These are phyloP conservation scores for Quercus parvula DNA, from an alignment of 306 rosid genomes.

Conservation along the genomic window DNA sequence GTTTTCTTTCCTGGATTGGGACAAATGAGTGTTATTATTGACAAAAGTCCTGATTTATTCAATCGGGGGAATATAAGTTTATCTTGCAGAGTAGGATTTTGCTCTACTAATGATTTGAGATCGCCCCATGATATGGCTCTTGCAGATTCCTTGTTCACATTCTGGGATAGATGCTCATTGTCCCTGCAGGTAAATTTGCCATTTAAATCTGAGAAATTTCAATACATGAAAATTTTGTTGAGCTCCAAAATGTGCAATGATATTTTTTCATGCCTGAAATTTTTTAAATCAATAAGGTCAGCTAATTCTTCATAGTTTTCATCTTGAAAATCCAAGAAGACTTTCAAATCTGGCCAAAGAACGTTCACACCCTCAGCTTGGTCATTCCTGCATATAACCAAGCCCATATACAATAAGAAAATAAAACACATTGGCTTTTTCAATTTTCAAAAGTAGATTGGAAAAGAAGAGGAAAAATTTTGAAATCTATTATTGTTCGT, in stretches of 20 bases:
- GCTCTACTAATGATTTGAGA: constrained; percentile 16
- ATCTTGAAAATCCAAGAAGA: background rate
- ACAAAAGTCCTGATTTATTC: constrained; percentile 19
- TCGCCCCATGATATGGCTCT: constrained; percentile 10
- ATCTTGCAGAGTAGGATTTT: constrained; percentile 13
- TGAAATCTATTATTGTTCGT: too few relatives aligned
- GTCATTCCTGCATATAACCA: constrained; percentile 10
- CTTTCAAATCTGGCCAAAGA: background rate
- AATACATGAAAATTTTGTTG: background rate
- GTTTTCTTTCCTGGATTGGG: constrained; percentile 11
- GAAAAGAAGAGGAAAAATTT: too few relatives aligned
- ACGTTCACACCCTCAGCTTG: constrained; percentile 14
- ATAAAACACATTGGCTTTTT: too few relatives aligned
- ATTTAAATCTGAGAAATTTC: background rate
- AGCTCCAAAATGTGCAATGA: background rate
- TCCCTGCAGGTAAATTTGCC: constrained; percentile 9
- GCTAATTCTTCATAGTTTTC: background rate
- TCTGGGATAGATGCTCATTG: constrained; percentile 6
- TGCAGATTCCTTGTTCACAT: background rate
- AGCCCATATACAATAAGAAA: background rate
- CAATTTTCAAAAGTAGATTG: too few relatives aligned
- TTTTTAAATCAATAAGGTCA: background rate
- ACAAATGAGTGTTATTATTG: constrained; percentile 16
- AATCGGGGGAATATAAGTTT: constrained; percentile 14
- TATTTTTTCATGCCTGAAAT: constrained; percentile 11